Evolutionary conservation across 192 early-diverging fungal species (phyloP).

Genomic region (Endogone sp.): DNA sequence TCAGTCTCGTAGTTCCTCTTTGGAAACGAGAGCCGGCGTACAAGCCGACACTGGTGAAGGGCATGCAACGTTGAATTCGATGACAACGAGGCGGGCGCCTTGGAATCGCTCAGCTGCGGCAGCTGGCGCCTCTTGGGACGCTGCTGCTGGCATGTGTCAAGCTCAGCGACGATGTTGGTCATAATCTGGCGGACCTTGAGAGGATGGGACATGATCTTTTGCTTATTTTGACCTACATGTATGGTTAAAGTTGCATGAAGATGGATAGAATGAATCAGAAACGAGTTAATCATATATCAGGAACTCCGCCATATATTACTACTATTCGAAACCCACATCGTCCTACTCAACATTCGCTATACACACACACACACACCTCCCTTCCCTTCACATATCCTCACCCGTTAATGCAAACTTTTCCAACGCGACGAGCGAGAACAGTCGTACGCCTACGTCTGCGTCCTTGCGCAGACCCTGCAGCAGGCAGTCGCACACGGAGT

Average conservation of each 20-base stretch:
- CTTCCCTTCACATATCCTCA: too few relatives aligned
- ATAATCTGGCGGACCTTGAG: slow-evolving; percentile 19
- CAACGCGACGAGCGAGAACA: slow-evolving; percentile 50
- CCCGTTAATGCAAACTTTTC: slow-evolving; percentile 57
- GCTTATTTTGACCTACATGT: slow-evolving; percentile 19
- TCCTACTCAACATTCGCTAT: too few relatives aligned
- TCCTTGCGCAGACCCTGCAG: slow-evolving; percentile 36
- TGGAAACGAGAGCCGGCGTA: not conserved
- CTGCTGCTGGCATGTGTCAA: not conserved
- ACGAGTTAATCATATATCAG: too few relatives aligned
- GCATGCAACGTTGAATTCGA: too few relatives aligned
- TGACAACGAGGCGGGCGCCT: too few relatives aligned
- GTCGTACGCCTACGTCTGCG: slow-evolving; percentile 36
- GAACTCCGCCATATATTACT: too few relatives aligned
- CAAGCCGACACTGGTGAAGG: not conserved
- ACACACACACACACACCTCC: too few relatives aligned
- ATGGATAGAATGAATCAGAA: too few relatives aligned
- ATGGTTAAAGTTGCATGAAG: too few relatives aligned
- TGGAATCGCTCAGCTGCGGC: too few relatives aligned
- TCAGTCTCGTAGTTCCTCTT: not conserved
- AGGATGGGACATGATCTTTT: slow-evolving; percentile 27
- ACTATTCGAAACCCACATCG: too few relatives aligned
- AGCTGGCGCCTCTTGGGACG: not conserved
- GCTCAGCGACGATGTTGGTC: slow-evolving; percentile 7
- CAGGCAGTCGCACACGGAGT: slow-evolving; percentile 41